Evolutionary conservation across 2,329 filamentous ascomycete species (phyloP).

Genomic region (Bipolaris sorokiniana): DNA sequence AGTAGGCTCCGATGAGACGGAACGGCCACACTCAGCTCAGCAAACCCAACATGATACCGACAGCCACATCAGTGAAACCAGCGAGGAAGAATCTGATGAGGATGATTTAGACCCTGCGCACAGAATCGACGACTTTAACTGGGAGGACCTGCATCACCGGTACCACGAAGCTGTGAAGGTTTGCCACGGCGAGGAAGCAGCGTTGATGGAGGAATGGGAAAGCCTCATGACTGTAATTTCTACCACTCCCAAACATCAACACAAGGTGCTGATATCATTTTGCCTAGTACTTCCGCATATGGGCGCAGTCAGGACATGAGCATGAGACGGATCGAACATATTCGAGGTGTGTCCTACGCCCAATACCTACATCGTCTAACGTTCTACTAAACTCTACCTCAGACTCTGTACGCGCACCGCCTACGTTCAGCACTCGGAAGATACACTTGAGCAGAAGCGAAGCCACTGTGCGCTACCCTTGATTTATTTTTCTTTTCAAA

Average conservation of each 20-base stretch:
- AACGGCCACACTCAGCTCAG: constrained; percentile 38
- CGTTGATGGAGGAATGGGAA: constrained; percentile 71
- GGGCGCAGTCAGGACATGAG: constrained; percentile 73
- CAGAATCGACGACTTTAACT: constrained; percentile 67
- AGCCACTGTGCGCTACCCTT: constrained; percentile 71
- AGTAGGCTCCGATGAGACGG: constrained; percentile 31
- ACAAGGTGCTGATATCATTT: constrained; percentile 12
- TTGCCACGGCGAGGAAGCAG: constrained; percentile 67
- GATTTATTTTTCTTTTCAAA: not conserved
- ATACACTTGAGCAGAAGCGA: constrained; percentile 73
- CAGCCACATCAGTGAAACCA: constrained; percentile 15
- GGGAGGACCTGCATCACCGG: constrained; percentile 74
- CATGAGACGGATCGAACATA: constrained; percentile 78
- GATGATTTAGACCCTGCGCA: constrained; percentile 37
- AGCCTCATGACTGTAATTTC: constrained; percentile 48
- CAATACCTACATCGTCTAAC: not conserved
- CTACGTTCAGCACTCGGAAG: constrained; percentile 77
- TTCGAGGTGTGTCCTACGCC: constrained; percentile 65
- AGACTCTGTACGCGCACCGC: constrained; percentile 80
- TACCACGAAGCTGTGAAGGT: constrained; percentile 71
- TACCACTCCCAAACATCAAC: not conserved
- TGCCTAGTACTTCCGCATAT: constrained; percentile 76
- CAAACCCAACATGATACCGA: constrained; percentile 17
- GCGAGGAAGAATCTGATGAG: constrained; percentile 18
- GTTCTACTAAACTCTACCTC: not conserved